These are phyloP conservation scores for Citrus mangshanensis DNA, from an alignment of 345 rosid species.

Conservation along the genomic window DNA sequence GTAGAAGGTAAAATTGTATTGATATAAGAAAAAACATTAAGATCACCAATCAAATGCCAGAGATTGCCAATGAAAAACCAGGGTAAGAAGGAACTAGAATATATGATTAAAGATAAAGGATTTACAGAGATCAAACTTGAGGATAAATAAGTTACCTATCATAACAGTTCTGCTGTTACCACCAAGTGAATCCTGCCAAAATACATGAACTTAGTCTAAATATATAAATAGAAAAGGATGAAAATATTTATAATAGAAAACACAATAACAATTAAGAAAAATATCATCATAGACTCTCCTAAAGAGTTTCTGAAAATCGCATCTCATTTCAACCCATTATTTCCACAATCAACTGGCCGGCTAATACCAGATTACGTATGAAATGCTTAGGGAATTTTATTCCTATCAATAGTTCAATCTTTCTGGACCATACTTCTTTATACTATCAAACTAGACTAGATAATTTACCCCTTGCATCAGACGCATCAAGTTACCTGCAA, in stretches of 20 bases:
- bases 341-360: background rate
- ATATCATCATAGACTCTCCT: background rate
- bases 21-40: background rate
- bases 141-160: slow-evolving; percentile 67
- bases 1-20: slow-evolving; percentile 15
- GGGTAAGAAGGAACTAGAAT: slow-evolving; percentile 2
- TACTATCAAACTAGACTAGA: background rate
- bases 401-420: background rate
- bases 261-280: background rate
- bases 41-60: background rate
- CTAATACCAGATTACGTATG: background rate
- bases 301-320: background rate
- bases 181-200: slow-evolving; percentile 95
- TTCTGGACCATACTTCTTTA: background rate
- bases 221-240: slow-evolving; percentile 8
- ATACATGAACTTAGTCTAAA: background rate
- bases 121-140: background rate
- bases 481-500: slow-evolving; percentile 61
- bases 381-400: background rate
- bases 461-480: background rate
- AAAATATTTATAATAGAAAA: background rate
- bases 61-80: background rate
- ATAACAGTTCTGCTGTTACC: slow-evolving; percentile 98
- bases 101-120: background rate
- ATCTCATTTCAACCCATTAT: background rate